A percentile compares a stretch with the other conserved stretches of the same genome.
Conservation (phyloP, 2,329 filamentous ascomycete genomes). For the Westerdykella ornata region DNA sequence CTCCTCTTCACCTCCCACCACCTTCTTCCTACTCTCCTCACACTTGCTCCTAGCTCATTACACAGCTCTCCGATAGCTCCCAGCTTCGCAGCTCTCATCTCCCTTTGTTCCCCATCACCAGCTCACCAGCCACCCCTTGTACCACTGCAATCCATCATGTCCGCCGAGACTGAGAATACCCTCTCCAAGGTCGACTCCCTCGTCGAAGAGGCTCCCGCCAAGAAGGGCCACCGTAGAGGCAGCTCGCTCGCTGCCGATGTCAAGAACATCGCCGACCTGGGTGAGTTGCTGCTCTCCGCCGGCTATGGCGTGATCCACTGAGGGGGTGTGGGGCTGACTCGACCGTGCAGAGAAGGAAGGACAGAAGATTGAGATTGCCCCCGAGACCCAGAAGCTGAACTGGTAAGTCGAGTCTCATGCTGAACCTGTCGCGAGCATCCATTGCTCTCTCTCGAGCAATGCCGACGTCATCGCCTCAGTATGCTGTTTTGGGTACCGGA, state of each 20-base stretch:
- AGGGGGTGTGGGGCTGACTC: conserved; percentile 33
- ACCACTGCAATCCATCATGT: conserved; percentile 41
- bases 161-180: conserved; percentile 46
- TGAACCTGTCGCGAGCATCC: background rate
- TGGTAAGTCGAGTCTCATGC: conserved; percentile 55
- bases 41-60: background rate
- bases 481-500: background rate
- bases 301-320: conserved; percentile 10
- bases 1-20: conserved; percentile 8
- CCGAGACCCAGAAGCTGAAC: conserved; percentile 79
- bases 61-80: background rate
- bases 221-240: conserved; percentile 58
- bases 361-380: conserved; percentile 64
- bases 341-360: conserved; percentile 62
- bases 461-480: conserved; percentile 8
- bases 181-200: conserved; percentile 89
- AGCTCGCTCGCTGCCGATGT: conserved; percentile 70
- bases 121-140: conserved; percentile 3
- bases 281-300: conserved; percentile 50
- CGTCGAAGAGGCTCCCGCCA: conserved; percentile 65
- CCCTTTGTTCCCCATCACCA: conserved; percentile 7
- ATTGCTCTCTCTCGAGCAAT: conserved; percentile 1
- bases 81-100: conserved; percentile 15
- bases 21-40: conserved; percentile 2
- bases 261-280: conserved; percentile 76